Conservation (phyloP, 768 basidiomycete genomes). For the Lactarius quietus region DNA sequence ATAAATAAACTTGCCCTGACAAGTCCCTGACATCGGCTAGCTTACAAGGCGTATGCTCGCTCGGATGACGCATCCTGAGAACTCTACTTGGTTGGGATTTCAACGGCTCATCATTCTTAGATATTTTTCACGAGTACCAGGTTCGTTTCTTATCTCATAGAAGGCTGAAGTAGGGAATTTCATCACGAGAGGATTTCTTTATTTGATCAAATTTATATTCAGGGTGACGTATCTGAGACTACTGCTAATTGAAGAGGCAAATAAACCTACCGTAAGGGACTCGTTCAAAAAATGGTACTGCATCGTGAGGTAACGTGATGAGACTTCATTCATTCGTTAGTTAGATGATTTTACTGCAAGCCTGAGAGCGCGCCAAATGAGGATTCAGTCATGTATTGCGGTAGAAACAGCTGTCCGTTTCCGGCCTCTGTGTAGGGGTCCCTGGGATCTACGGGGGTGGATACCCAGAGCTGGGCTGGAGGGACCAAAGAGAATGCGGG, state of each 20-base stretch:
- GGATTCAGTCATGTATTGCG: background rate
- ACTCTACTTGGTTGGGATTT: too few species aligned
- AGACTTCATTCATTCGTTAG: background rate
- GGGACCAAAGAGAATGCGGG: background rate
- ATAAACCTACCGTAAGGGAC: background rate
- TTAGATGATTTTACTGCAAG: background rate
- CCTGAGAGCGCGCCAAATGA: background rate
- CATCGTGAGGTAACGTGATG: background rate
- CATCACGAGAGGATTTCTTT: too few species aligned
- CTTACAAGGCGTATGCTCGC: too few species aligned
- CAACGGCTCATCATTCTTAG: too few species aligned
- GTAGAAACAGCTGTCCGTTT: background rate
- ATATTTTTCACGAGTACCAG: too few species aligned
- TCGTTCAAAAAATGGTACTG: background rate
- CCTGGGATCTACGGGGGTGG: background rate
- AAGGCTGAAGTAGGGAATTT: too few species aligned
- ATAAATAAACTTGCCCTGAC: too few species aligned
- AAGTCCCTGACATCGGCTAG: too few species aligned
- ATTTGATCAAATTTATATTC: too few species aligned
- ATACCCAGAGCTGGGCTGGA: background rate
- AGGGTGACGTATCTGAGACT: background rate
- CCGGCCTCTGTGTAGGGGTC: too few species aligned
- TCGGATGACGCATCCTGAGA: too few species aligned
- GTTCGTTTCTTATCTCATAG: too few species aligned
- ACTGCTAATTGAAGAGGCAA: background rate